A percentile compares a stretch with the other conserved stretches of the same genome.
Conservation (phyloP, 768 basidiomycete species). For the Mycena polygramma region DNA sequence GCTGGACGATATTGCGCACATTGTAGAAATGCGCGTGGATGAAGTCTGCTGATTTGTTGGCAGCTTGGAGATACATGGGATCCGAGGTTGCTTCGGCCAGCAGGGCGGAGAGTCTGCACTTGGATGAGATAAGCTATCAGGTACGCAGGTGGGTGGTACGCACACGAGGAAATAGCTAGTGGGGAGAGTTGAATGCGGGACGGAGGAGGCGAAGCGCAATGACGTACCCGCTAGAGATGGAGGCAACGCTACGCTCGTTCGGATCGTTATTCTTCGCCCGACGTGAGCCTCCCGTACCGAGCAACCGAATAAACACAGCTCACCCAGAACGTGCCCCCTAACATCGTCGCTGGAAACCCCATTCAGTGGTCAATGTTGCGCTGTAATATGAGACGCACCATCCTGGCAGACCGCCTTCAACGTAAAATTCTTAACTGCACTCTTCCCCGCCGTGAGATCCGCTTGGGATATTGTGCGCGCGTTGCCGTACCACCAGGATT, state of each 20-base stretch:
- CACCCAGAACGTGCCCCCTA: neutral
- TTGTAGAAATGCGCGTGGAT: constrained; percentile 19
- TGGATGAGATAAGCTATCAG: neutral
- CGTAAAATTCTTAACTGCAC: neutral
- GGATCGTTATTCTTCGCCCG: neutral
- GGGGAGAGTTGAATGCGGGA: neutral
- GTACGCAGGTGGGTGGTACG: neutral
- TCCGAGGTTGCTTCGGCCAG: constrained; percentile 17
- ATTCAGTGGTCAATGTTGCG: neutral
- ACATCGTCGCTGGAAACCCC: neutral
- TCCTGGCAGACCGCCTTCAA: neutral
- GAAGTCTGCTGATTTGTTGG: constrained; percentile 12
- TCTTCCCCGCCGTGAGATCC: neutral
- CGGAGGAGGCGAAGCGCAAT: neutral
- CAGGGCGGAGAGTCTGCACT: neutral
- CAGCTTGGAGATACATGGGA: constrained; percentile 24
- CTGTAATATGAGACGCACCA: neutral
- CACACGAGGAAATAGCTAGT: neutral
- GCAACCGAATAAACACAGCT: no score
- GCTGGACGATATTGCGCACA: constrained; percentile 14
- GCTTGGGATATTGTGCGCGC: neutral
- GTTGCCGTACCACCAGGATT: constrained; percentile 12
- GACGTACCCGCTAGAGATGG: neutral
- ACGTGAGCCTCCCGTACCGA: neutral
- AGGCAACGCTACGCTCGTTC: neutral